A percentile compares a stretch with the other conserved stretches of the same genome.
These are phyloP conservation scores for Panaeolus cyanescens DNA, from an alignment of 768 basidiomycete genomes.

Conservation along the genomic window DNA sequence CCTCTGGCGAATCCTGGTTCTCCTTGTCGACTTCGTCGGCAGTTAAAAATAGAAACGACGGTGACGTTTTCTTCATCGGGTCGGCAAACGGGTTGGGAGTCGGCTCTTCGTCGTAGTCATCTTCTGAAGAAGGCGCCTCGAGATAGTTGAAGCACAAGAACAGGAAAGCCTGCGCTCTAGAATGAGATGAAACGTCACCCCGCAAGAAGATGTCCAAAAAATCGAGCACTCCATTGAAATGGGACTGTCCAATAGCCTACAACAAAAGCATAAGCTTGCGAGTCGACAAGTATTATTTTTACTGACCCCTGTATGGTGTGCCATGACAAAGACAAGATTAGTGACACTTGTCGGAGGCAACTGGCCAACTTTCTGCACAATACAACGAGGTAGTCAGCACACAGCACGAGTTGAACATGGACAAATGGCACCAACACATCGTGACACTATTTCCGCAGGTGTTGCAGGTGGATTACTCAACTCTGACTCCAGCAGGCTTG, in stretches of 20 bases:
- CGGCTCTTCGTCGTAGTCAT: constrained; percentile 40
- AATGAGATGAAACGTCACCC: constrained; percentile 65
- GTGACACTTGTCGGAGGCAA: constrained; percentile 71
- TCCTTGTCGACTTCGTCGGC: constrained; percentile 40
- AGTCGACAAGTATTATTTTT: constrained; percentile 22
- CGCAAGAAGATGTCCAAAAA: constrained; percentile 85
- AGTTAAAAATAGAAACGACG: constrained; percentile 37
- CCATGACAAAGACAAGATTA: constrained; percentile 71
- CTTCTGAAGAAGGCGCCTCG: constrained; percentile 44
- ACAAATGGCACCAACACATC: constrained; percentile 43
- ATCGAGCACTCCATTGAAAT: constrained; percentile 73
- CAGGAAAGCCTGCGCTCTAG: constrained; percentile 80
- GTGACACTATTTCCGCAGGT: constrained; percentile 57
- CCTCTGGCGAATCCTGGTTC: constrained; percentile 49
- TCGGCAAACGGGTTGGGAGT: constrained; percentile 64
- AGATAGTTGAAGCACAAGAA: constrained; percentile 85
- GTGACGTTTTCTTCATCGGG: constrained; percentile 32
- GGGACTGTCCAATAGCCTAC: constrained; percentile 58
- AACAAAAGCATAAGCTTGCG: constrained; percentile 32
- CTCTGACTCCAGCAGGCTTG: constrained; percentile 49
- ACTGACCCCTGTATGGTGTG: constrained; percentile 56
- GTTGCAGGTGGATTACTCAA: constrained; percentile 49
- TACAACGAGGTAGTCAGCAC: constrained; percentile 10
- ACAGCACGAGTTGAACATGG: constrained; percentile 5
- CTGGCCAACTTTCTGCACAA: constrained; percentile 41